These are phyloP conservation scores for Plantago coronopus DNA, from an alignment of 305 asterid species.

Conservation along the genomic window DNA sequence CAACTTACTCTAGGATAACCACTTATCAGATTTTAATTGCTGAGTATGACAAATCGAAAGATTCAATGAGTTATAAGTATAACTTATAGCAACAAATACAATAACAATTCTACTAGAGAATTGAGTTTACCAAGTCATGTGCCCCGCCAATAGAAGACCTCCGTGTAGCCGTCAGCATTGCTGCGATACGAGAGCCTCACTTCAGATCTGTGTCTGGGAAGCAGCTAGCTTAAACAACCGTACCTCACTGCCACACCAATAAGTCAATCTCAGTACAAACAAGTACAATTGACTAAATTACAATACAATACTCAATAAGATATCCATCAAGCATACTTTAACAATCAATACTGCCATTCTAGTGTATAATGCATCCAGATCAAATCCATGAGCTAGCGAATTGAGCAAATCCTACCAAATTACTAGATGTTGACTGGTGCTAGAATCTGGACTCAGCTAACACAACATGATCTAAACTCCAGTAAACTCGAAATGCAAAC, in stretches of 20 bases:
- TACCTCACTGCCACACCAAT: constrained; percentile 29
- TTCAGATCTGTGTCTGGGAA: constrained; percentile 44
- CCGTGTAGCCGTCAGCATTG: constrained; percentile 79
- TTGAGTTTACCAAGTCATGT: neutral
- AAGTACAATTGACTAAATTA: constrained; percentile 17
- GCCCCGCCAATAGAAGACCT: constrained; percentile 34
- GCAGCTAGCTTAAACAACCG: constrained; percentile 32
- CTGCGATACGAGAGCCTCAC: constrained; percentile 38
- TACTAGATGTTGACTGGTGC: too few relatives aligned
- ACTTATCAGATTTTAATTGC: too few relatives aligned
- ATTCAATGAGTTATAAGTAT: too few relatives aligned
- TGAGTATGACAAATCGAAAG: too few relatives aligned
- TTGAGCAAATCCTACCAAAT: too few relatives aligned
- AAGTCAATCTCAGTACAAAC: constrained; percentile 29
- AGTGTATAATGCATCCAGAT: too few relatives aligned
- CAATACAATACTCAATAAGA: too few relatives aligned
- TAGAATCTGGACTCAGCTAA: constrained; percentile 11
- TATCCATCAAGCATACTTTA: neutral
- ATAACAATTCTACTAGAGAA: neutral
- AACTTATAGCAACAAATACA: neutral
- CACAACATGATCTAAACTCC: constrained; percentile 1
- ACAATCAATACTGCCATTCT: constrained; percentile 1
- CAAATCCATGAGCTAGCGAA: too few relatives aligned
- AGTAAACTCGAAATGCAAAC: constrained; percentile 2
- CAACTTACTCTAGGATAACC: too few relatives aligned